A percentile compares a stretch with the other conserved stretches of the same genome.
Conservation (phyloP, 2,329 filamentous ascomycete species). For the Ophiostoma himal-ulmi region DNA sequence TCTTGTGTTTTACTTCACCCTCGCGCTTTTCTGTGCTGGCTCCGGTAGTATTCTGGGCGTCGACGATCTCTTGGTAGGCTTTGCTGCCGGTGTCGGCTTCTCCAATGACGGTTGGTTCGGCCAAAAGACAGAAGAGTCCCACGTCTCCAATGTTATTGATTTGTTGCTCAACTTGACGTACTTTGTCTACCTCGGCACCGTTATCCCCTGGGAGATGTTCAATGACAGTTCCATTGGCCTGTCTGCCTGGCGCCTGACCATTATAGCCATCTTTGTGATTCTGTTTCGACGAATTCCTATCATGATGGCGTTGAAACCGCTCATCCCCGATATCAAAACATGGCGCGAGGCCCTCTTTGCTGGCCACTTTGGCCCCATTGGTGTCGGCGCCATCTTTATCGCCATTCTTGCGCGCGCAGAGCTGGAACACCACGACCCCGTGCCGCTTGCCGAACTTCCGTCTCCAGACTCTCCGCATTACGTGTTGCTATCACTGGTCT, state of each 20-base stretch:
- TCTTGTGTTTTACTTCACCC: constrained; percentile 95
- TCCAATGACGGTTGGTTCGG: constrained; percentile 99
- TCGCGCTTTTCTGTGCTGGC: constrained; percentile 91
- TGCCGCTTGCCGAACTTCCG: constrained; percentile 63
- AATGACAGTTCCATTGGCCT: constrained; percentile 70
- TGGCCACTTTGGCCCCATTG: constrained; percentile 95
- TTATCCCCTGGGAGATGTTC: constrained; percentile 92
- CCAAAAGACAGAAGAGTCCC: constrained; percentile 95
- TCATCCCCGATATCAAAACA: constrained; percentile 95
- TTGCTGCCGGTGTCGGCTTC: constrained; percentile 94
- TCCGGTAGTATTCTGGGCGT: constrained; percentile 86
- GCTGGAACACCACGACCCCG: constrained; percentile 67
- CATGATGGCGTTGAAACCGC: constrained; percentile 83
- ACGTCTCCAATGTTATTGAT: constrained; percentile 99
- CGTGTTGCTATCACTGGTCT: constrained; percentile 75
- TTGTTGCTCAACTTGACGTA: constrained; percentile 93
- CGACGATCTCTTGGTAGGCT: constrained; percentile 91
- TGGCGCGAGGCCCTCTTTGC: constrained; percentile 97
- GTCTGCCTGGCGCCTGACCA: constrained; percentile 82
- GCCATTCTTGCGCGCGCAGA: constrained; percentile 92
- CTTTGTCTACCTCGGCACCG: constrained; percentile 95
- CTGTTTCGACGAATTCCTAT: constrained; percentile 93
- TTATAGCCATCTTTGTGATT: constrained; percentile 88
- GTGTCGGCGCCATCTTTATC: constrained; percentile 92
- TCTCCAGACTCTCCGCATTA: constrained; percentile 51